Percentiles rank a stretch among this genome's conserved stretches.
phyloP scores from a whole-genome alignment of 2,329 filamentous ascomycete genomes.

The Plenodomus biglobosus region DNA sequence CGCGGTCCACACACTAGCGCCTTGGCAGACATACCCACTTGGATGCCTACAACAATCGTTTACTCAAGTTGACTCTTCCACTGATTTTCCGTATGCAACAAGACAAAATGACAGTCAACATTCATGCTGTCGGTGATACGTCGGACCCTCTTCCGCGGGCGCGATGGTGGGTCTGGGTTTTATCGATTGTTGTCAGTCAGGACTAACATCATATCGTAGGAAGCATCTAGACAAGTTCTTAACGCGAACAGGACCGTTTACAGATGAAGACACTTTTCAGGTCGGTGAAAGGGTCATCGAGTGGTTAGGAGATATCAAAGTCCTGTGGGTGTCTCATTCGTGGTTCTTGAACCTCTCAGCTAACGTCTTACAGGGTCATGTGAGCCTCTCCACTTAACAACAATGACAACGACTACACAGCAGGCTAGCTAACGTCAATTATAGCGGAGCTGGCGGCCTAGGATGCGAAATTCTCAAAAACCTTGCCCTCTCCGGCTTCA shows the following conservation, averaged over 20 bases:
- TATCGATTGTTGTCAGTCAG: conserved; percentile 1
- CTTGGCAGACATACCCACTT: conserved; percentile 23
- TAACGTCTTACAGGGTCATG: conserved; percentile 42
- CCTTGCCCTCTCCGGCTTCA: conserved; percentile 91
- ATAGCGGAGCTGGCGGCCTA: conserved; percentile 85
- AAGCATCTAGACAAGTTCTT: conserved; percentile 81
- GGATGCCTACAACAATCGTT: conserved; percentile 28
- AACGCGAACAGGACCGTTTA: conserved; percentile 76
- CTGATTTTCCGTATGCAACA: conserved; percentile 6
- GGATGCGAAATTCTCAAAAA: conserved; percentile 98
- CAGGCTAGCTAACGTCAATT: conserved; percentile 47
- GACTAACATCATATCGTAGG: conserved; percentile 55
- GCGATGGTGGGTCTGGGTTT: conserved; percentile 47
- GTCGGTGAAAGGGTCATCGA: conserved; percentile 55
- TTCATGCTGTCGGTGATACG: conserved; percentile 12
- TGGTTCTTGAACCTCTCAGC: conserved; percentile 2
- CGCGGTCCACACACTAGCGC: conserved; percentile 20
- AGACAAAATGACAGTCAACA: conserved; percentile 29
- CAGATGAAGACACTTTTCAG: conserved; percentile 59
- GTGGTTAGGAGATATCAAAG: conserved; percentile 43
- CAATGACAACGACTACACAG: neutral
- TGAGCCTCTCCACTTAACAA: conserved; percentile 23
- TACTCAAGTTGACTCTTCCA: conserved; percentile 14
- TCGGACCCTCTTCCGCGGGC: conserved; percentile 33
- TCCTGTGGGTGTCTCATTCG: conserved; percentile 62